These are phyloP conservation scores for Coemansia sp. DNA, from an alignment of 192 early-diverging fungal species.

Conservation along the genomic window DNA sequence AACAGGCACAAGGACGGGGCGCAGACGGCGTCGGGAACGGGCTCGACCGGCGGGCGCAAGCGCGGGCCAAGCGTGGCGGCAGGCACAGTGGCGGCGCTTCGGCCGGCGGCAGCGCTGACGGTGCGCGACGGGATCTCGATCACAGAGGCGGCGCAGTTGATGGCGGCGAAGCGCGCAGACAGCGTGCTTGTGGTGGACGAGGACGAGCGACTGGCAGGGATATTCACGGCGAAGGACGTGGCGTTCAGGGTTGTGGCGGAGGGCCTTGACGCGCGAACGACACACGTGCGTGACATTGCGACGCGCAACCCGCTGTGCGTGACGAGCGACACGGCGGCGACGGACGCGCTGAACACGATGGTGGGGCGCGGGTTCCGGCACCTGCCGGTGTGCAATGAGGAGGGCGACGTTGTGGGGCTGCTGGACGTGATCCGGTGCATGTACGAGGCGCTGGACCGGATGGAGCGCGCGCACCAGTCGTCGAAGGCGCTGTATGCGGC, in stretches of 20 bases:
- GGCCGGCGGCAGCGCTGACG: slow-evolving; percentile 83
- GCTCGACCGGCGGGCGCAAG: slow-evolving; percentile 23
- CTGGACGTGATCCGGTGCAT: slow-evolving; percentile 86
- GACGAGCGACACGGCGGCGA: slow-evolving; percentile 74
- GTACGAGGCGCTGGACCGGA: slow-evolving; percentile 81
- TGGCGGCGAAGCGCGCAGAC: slow-evolving; percentile 97
- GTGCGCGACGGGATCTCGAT: slow-evolving; percentile 75
- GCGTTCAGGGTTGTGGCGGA: slow-evolving; percentile 93
- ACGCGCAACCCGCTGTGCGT: slow-evolving; percentile 91
- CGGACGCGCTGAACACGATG: slow-evolving; percentile 81
- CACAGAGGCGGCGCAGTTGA: slow-evolving; percentile 84
- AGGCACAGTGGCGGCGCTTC: slow-evolving; percentile 89
- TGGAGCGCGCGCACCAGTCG: slow-evolving; percentile 81
- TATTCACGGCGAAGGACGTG: slow-evolving; percentile 98
- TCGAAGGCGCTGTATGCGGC: slow-evolving; percentile 80
- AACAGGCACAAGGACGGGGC: slow-evolving; percentile 33
- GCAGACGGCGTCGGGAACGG: slow-evolving; percentile 13
- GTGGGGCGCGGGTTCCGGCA: slow-evolving; percentile 81
- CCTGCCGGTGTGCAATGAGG: slow-evolving; percentile 83
- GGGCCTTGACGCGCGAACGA: slow-evolving; percentile 62
- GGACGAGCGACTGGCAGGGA: slow-evolving; percentile 88
- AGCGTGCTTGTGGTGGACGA: slow-evolving; percentile 94
- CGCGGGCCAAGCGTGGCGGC: slow-evolving; percentile 26
- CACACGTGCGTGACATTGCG: slow-evolving; percentile 83
- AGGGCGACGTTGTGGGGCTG: slow-evolving; percentile 80